phyloP scores from a whole-genome alignment of 2,329 filamentous ascomycete genomes.

The Fusarium subtropicale region DNA sequence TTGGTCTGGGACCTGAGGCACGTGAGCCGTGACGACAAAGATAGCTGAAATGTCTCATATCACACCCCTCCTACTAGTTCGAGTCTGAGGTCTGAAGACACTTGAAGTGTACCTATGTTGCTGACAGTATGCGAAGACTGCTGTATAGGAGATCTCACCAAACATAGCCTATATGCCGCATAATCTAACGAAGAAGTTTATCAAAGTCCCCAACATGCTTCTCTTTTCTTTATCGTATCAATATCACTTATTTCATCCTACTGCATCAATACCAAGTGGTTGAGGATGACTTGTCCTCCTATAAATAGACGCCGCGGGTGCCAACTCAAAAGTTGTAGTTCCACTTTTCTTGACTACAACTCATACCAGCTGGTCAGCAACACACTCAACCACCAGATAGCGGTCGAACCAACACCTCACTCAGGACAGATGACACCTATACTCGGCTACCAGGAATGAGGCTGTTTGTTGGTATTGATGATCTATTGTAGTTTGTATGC shows the following conservation, averaged over 20 bases:
- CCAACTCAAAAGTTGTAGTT: constrained; percentile 12
- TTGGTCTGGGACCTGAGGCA: constrained; percentile 12
- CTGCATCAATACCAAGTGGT: constrained; percentile 11
- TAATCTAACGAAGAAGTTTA: background rate
- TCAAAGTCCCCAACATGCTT: background rate
- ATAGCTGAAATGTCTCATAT: constrained; percentile 31
- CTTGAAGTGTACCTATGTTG: background rate
- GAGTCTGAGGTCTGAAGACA: background rate
- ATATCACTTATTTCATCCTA: background rate
- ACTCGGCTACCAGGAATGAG: background rate
- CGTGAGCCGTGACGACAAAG: constrained; percentile 34
- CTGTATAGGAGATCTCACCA: background rate
- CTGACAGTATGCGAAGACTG: constrained; percentile 12
- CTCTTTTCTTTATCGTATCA: background rate
- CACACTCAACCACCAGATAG: constrained; percentile 39
- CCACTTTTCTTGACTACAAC: constrained; percentile 40
- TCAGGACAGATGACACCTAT: constrained; percentile 8
- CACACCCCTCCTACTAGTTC: constrained; percentile 17
- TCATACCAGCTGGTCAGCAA: constrained; percentile 40
- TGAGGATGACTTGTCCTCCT: background rate
- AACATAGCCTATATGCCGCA: background rate
- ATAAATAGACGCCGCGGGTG: constrained; percentile 37
- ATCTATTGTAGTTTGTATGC: too few relatives aligned
- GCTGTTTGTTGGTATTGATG: background rate
- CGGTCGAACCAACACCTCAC: constrained; percentile 30